phyloP scores from a whole-genome alignment of 2,329 filamentous ascomycete species.

The Aureobasidium musti region DNA sequence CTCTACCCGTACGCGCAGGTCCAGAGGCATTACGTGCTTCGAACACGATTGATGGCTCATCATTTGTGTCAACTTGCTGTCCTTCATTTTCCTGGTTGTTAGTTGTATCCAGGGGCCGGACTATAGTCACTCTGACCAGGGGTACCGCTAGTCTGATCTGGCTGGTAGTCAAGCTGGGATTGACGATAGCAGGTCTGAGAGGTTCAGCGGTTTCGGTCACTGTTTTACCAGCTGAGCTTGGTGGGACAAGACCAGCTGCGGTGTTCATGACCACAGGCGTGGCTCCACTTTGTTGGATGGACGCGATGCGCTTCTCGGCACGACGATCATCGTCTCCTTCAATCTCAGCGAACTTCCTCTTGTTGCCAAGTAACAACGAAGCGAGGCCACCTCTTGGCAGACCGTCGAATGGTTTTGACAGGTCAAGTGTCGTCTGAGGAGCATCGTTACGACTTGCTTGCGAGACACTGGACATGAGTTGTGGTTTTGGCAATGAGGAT shows the following conservation, averaged over 20 bases:
- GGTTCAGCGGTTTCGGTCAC: conserved; percentile 73
- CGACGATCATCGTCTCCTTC: conserved; percentile 74
- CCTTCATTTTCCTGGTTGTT: conserved; percentile 47
- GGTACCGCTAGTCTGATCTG: conserved; percentile 86
- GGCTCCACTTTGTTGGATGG: conserved; percentile 63
- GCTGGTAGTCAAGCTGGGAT: conserved; percentile 76
- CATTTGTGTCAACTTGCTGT: conserved; percentile 51
- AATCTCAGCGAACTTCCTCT: conserved; percentile 73
- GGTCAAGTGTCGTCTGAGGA: conserved; percentile 80
- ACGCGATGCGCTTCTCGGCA: conserved; percentile 60
- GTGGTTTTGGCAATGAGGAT: conserved; percentile 84
- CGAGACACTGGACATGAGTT: conserved; percentile 73
- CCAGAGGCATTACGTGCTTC: conserved; percentile 82
- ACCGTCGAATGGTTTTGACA: conserved; percentile 92
- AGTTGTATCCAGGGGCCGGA: conserved; percentile 72
- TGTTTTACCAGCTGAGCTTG: conserved; percentile 63
- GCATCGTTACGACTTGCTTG: conserved; percentile 59
- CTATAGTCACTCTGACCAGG: conserved; percentile 77
- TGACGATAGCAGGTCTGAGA: conserved; percentile 82
- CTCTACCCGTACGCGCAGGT: conserved; percentile 60
- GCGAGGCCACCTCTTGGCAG: conserved; percentile 86
- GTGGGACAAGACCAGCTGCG: conserved; percentile 74
- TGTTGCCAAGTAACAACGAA: conserved; percentile 86
- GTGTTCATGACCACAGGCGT: conserved; percentile 75
- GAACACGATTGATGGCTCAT: conserved; percentile 67